phyloP scores from a whole-genome alignment of 2,329 filamentous ascomycete genomes.

The Penicillium fuscoglaucum region DNA sequence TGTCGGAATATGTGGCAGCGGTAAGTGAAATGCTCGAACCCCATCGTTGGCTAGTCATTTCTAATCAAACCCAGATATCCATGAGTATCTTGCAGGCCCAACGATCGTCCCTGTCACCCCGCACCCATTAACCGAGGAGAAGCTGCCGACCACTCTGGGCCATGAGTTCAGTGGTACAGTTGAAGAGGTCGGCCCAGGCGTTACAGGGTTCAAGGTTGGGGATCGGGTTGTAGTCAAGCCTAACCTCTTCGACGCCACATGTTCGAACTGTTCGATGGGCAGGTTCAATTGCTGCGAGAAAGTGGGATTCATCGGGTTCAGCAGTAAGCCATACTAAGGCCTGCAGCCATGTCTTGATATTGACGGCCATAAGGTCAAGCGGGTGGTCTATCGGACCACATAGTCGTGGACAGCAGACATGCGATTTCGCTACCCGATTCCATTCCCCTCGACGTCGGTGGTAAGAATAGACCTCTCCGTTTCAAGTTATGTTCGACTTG shows the following conservation, averaged over 20 bases:
- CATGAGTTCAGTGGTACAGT: conserved; percentile 66
- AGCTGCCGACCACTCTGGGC: conserved; percentile 61
- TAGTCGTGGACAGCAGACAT: conserved; percentile 24
- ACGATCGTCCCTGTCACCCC: conserved; percentile 52
- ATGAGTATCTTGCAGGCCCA: conserved; percentile 54
- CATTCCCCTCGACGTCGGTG: conserved; percentile 25
- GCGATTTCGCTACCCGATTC: conserved; percentile 25
- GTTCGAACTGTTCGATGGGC: conserved; percentile 55
- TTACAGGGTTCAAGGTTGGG: conserved; percentile 52
- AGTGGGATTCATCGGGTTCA: conserved; percentile 56
- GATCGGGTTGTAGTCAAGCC: conserved; percentile 62
- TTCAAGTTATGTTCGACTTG: background rate
- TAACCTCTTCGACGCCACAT: conserved; percentile 58
- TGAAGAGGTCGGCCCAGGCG: conserved; percentile 56
- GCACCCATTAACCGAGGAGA: conserved; percentile 59
- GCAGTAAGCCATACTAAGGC: conserved; percentile 31
- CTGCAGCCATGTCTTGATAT: conserved; percentile 30
- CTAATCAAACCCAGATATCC: conserved; percentile 41
- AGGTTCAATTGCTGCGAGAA: conserved; percentile 60
- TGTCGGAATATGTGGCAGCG: conserved; percentile 39
- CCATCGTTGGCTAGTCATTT: background rate
- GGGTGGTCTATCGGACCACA: conserved; percentile 33
- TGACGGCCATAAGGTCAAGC: conserved; percentile 40
- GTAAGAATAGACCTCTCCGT: conserved; percentile 14
- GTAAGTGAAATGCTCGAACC: conserved; percentile 8